These are phyloP conservation scores for Jackrogersella minutella DNA, from an alignment of 495 filamentous ascomycete genomes.

Conservation along the genomic window DNA sequence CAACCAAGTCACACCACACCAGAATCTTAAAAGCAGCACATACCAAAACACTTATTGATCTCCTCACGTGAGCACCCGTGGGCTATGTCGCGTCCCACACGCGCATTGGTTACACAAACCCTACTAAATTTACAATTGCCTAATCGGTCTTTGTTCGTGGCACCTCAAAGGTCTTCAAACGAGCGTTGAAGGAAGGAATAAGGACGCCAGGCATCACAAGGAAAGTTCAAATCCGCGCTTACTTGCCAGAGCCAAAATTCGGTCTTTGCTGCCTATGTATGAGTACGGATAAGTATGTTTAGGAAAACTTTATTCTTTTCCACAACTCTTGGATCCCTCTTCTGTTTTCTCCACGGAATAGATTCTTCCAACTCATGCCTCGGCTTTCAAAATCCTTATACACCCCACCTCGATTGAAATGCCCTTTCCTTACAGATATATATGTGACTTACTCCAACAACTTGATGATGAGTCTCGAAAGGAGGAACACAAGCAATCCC, in stretches of 20 bases:
- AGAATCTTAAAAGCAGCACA: too few species aligned
- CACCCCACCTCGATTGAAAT: conserved; percentile 17
- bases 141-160: conserved; percentile 12
- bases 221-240: not conserved
- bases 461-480: conserved; percentile 45
- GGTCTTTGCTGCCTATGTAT: conserved; percentile 17
- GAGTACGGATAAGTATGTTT: not conserved
- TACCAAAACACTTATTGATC: not conserved
- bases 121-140: not conserved
- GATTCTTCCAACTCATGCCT: not conserved
- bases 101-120: not conserved
- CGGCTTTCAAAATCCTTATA: not conserved
- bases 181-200: not conserved
- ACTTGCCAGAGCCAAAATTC: conserved; percentile 13
- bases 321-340: too few species aligned
- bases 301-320: not conserved
- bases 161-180: not conserved
- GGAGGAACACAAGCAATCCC: conserved; percentile 42
- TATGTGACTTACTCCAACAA: conserved; percentile 49
- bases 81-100: conserved; percentile 30
- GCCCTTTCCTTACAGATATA: conserved; percentile 45
- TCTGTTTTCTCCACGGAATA: not conserved
- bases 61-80: conserved; percentile 38
- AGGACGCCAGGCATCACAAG: conserved; percentile 17
- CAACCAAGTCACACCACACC: not conserved